Conservation (phyloP, 2,329 filamentous ascomycete genomes). For the Rutstroemia sp. region DNA sequence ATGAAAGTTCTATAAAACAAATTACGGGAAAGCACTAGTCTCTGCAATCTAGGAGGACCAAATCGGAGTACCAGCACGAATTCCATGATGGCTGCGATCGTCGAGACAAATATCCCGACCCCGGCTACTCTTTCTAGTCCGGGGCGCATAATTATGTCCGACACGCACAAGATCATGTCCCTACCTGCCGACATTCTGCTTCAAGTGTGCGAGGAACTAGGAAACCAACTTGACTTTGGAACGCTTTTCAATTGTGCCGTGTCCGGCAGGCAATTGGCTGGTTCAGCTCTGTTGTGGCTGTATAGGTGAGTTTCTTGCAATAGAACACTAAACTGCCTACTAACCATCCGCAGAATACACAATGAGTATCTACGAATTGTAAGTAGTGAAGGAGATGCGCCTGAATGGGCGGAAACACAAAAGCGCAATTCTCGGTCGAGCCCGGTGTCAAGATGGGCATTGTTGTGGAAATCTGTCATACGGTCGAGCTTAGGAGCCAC, state of each 20-base stretch:
- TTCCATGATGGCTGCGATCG: neutral
- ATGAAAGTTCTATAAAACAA: neutral
- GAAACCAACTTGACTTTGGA: constrained; percentile 46
- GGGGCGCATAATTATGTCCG: neutral
- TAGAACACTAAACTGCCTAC: constrained; percentile 3
- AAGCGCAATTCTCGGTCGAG: constrained; percentile 1
- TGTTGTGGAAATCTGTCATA: constrained; percentile 62
- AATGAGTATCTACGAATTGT: constrained; percentile 38
- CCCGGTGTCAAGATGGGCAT: constrained; percentile 44
- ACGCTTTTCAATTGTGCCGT: constrained; percentile 53
- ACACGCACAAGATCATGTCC: constrained; percentile 20
- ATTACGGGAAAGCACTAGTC: neutral
- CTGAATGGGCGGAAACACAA: constrained; percentile 7
- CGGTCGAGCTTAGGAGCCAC: constrained; percentile 56
- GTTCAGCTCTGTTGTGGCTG: constrained; percentile 51
- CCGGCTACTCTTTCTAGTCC: neutral
- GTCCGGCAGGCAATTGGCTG: constrained; percentile 47
- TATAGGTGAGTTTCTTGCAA: constrained; percentile 45
- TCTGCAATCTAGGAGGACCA: neutral
- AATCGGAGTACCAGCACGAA: neutral
- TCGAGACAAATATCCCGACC: neutral
- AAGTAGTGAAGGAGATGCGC: constrained; percentile 34
- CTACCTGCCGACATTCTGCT: constrained; percentile 46
- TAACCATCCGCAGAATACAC: constrained; percentile 36
- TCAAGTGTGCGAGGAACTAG: constrained; percentile 53